These are phyloP conservation scores for Gleditsia sinensis DNA, from an alignment of 306 rosid genomes.

Conservation along the genomic window DNA sequence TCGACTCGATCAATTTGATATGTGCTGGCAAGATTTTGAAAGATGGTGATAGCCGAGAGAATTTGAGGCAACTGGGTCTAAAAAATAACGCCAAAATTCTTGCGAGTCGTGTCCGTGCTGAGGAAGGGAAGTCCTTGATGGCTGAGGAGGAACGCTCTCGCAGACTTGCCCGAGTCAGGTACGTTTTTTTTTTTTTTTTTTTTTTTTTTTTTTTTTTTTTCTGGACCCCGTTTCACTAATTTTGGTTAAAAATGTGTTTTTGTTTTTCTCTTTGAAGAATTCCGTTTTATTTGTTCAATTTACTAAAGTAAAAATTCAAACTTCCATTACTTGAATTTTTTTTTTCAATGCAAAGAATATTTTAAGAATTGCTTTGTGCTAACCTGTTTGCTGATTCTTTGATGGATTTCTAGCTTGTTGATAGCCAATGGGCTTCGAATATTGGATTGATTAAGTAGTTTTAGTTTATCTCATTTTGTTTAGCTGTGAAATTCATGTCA, in stretches of 20 bases:
- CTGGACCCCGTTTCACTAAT: neutral
- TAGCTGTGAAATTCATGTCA: neutral
- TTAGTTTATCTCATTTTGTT: neutral
- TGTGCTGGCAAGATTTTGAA: conserved; percentile 73
- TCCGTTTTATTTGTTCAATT: neutral
- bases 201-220: neutral
- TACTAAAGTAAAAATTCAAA: neutral
- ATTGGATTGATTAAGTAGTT: neutral
- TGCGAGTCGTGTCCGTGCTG: conserved; percentile 49
- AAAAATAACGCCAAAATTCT: conserved; percentile 79
- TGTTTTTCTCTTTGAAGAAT: neutral
- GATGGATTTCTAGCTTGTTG: neutral
- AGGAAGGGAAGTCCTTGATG: conserved; percentile 59
- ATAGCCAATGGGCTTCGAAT: neutral
- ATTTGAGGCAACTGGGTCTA: conserved; percentile 58
- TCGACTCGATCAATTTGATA: conserved; percentile 71
- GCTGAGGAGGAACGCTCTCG: conserved; percentile 78
- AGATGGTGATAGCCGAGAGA: conserved; percentile 62
- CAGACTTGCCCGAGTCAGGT: conserved; percentile 78
- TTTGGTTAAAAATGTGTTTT: neutral
- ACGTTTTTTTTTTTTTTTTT: conserved; percentile 3
- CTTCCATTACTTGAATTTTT: neutral
- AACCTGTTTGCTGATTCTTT: neutral
- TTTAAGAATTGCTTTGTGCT: neutral
- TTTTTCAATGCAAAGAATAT: neutral